Evolutionary conservation across 106 monocot species (phyloP), one percentile per base, ranked within the genome.

Genomic region (Xerophyta viscosa): DNA sequence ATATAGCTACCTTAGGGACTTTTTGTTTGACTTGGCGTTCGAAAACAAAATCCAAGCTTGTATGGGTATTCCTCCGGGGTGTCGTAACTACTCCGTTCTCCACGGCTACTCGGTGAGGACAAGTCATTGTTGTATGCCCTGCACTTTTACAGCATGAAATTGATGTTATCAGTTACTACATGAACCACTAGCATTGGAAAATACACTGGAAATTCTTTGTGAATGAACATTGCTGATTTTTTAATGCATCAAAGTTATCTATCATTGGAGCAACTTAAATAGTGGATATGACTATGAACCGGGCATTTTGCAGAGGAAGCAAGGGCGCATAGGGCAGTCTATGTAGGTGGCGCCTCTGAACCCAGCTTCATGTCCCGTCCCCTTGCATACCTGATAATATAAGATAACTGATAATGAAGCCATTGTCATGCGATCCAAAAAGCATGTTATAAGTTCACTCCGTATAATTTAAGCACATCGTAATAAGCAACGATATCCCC

Each of bases 81-180:
- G 77, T 71, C 24, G 87, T 71, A 37, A 73, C 60, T 1, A 78
- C 75, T 0, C 83, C 79, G 53, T 87, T 71, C 57, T 81, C 81
- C 72, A 78, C 62, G 21, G 87, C 70, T 29, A 80, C 87, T 37
- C 92, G 65, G 55, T 87, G 83, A 0, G 92, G 92, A 51, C 92
- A 93, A 28, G 77, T 66, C 68, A 93, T 69, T 36, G 92, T 93
- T 37, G 92, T 93, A 60, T 93, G 87, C 7, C 92, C 92, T 92
- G 48, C 24, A 36, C 7, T 36, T 36, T 36, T 11, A 5, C 5
- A 36, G 11, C 33, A 36, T 5, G n/a, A n/a, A 5, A 36, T 36
- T 11, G 7, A 36, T 36, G 33, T 36, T 36, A 36, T 11, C 11
- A 11, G 7, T 36, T 36, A 5, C 5, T 6, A 36, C 33, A 6